These are phyloP conservation scores for Cytauxzoon felis DNA, from an alignment of 169 alveolate species.

Conservation along the genomic window DNA sequence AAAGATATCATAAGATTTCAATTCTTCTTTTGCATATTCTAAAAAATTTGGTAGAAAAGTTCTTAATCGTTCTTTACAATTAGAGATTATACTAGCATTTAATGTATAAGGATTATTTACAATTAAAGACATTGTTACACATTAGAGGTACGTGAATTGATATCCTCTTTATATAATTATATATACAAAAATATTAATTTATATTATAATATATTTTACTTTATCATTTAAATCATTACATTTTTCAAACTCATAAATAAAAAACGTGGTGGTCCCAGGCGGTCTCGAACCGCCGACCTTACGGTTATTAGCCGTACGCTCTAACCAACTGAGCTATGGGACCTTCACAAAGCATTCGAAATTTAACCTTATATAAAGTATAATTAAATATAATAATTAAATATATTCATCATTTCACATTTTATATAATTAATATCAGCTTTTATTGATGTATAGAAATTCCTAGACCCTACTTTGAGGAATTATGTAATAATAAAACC, in stretches of 20 bases:
- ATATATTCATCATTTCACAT: neutral
- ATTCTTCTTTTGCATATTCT: conserved; percentile 39
- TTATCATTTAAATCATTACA: too few species aligned
- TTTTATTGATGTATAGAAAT: too few species aligned
- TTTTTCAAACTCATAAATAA: neutral
- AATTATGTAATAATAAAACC: too few species aligned
- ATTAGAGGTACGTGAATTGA: too few species aligned
- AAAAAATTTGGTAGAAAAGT: conserved; percentile 49
- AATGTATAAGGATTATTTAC: conserved; percentile 1
- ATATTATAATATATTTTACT: neutral
- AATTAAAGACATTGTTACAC: neutral
- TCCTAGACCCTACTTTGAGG: too few species aligned
- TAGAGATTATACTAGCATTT: neutral
- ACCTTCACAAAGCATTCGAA: conserved; percentile 45
- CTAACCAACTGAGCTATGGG: conserved; percentile 97
- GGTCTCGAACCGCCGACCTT: conserved; percentile 98
- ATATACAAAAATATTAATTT: neutral
- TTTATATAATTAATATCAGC: too few species aligned
- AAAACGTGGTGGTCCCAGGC: conserved; percentile 87
- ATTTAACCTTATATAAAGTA: neutral
- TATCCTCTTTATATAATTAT: neutral
- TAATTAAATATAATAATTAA: neutral
- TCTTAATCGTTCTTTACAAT: conserved; percentile 47
- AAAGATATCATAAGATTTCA: conserved; percentile 39
- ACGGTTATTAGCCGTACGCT: conserved; percentile 97